Percentiles rank a stretch among this genome's conserved stretches.
Evolutionary conservation across 2,329 filamentous ascomycete species (phyloP).

Genomic region (Aspergillaceae sp.): DNA sequence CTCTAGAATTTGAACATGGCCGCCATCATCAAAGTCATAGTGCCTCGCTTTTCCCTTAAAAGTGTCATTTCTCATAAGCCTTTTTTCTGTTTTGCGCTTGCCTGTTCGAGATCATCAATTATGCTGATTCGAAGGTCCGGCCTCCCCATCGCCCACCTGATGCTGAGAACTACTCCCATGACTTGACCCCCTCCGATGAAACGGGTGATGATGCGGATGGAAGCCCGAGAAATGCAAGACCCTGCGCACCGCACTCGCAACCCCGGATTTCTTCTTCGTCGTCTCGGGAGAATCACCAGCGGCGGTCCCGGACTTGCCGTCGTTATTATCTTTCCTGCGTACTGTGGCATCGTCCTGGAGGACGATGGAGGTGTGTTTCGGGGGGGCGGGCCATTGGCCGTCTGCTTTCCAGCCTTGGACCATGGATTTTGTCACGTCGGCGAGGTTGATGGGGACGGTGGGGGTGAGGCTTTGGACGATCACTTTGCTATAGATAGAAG

Average conservation of each 20-base stretch:
- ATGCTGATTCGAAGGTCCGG: neutral
- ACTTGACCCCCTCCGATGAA: constrained; percentile 30
- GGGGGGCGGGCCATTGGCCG: constrained; percentile 78
- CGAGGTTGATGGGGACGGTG: constrained; percentile 77
- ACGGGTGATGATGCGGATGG: constrained; percentile 25
- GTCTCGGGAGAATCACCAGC: neutral
- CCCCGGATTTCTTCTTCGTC: constrained; percentile 15
- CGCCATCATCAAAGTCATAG: neutral
- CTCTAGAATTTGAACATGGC: neutral
- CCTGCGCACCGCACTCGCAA: constrained; percentile 34
- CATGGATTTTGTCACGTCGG: constrained; percentile 69
- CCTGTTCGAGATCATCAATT: too few relatives aligned
- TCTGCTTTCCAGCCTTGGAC: constrained; percentile 89
- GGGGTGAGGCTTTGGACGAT: constrained; percentile 72
- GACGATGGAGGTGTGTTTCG: constrained; percentile 16
- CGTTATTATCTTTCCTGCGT: constrained; percentile 10
- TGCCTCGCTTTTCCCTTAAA: neutral
- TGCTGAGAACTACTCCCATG: constrained; percentile 3
- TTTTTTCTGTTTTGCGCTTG: neutral
- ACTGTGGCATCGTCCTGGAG: constrained; percentile 21
- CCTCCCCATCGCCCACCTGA: constrained; percentile 1
- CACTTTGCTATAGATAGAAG: constrained; percentile 82
- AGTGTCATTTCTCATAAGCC: neutral
- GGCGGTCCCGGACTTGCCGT: constrained; percentile 1
- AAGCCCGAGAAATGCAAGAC: constrained; percentile 30